A percentile compares a stretch with the other conserved stretches of the same genome.
Evolutionary conservation across 352 stramenopile genomes (phyloP).

Genomic region (Phytophthora megakarya): DNA sequence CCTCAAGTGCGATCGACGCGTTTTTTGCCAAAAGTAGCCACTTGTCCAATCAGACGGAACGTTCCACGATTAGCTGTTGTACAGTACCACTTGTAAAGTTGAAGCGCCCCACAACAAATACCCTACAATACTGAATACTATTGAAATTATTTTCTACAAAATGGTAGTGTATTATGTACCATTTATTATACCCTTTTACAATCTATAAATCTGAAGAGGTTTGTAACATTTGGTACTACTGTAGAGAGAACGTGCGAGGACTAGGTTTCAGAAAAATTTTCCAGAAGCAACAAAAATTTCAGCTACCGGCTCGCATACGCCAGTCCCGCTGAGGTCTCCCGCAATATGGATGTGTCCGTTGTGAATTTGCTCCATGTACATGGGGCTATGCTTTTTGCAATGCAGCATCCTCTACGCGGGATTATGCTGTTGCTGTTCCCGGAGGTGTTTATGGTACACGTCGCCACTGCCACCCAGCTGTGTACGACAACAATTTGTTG

Average conservation of each 20-base stretch:
- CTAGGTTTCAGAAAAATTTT: constrained; percentile 19
- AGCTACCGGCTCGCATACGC: constrained; percentile 12
- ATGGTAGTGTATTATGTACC: not conserved
- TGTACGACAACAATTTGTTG: too few species aligned
- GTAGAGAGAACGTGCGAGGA: not conserved
- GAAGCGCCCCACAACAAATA: not conserved
- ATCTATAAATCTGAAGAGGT: not conserved
- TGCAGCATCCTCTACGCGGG: too few species aligned
- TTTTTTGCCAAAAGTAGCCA: constrained; percentile 20
- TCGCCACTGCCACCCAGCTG: too few species aligned
- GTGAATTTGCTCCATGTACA: too few species aligned
- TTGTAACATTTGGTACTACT: not conserved
- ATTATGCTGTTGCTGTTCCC: too few species aligned
- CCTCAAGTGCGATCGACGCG: constrained; percentile 4
- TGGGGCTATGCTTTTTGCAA: too few species aligned
- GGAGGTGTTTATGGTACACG: too few species aligned
- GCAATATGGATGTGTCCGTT: not conserved
- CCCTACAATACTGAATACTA: not conserved
- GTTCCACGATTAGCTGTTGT: constrained; percentile 3
- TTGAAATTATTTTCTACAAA: not conserved
- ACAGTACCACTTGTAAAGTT: not conserved
- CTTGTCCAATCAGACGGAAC: not conserved
- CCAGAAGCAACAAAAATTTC: constrained; percentile 15
- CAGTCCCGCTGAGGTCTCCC: not conserved
- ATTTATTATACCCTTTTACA: not conserved